Evolutionary conservation across 495 filamentous ascomycete species (phyloP).

Genomic region (Aspergillus funiculosus): DNA sequence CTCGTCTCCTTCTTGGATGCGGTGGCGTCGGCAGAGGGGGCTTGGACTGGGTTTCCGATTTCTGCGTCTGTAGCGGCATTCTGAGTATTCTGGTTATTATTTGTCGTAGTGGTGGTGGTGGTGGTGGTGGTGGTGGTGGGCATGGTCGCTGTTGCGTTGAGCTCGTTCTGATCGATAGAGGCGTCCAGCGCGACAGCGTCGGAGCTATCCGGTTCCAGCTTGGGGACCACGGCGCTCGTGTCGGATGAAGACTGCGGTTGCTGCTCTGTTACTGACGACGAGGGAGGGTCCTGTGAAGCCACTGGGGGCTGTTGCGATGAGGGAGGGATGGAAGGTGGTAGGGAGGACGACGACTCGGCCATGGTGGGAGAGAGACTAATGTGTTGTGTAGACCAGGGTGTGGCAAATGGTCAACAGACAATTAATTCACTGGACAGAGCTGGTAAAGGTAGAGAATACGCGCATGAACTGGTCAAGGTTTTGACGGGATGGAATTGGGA

Average conservation of each 20-base stretch:
- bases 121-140: slow-evolving; percentile 11
- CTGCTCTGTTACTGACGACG: slow-evolving; percentile 15
- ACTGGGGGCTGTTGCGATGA: slow-evolving; percentile 15
- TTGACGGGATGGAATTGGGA: no score
- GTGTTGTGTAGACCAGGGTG: neutral
- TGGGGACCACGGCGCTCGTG: slow-evolving; percentile 27
- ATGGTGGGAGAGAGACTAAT: slow-evolving; percentile 18
- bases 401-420: neutral
- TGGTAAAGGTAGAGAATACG: no score
- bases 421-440: no score
- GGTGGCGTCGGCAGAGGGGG: slow-evolving; percentile 22
- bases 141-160: slow-evolving; percentile 26
- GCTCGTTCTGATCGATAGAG: slow-evolving; percentile 43
- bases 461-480: no score
- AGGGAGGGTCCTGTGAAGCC: slow-evolving; percentile 13
- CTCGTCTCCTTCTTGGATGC: slow-evolving; percentile 80
- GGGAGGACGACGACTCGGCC: slow-evolving; percentile 25
- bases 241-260: slow-evolving; percentile 17
- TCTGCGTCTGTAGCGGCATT: slow-evolving; percentile 14
- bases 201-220: slow-evolving; percentile 25
- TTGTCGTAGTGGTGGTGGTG: slow-evolving; percentile 15
- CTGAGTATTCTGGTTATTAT: slow-evolving; percentile 6
- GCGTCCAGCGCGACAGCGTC: slow-evolving; percentile 25
- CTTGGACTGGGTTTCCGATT: slow-evolving; percentile 20
- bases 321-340: slow-evolving; percentile 15